These are phyloP conservation scores for Mimosa bimucronata DNA, from an alignment of 306 rosid species.

Conservation along the genomic window DNA sequence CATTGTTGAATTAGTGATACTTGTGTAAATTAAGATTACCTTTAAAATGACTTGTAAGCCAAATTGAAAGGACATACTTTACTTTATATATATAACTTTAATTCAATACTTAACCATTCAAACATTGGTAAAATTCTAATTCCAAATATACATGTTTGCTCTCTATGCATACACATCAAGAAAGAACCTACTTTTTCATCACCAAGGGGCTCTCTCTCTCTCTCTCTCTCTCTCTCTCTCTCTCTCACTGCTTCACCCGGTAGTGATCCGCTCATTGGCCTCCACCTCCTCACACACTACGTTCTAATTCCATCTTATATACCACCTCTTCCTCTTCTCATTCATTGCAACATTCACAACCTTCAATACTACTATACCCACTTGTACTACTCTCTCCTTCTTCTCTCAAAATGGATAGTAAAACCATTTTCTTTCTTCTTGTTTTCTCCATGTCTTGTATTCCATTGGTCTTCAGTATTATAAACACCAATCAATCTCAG, in stretches of 20 bases:
- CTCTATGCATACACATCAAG: conserved; percentile 26
- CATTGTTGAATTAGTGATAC: too few species aligned
- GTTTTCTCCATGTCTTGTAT: conserved; percentile 28
- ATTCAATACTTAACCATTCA: too few species aligned
- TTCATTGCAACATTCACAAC: conserved; percentile 39
- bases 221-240: too few species aligned
- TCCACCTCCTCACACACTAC: not conserved
- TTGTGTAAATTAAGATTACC: too few species aligned
- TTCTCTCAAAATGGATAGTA: conserved; percentile 38
- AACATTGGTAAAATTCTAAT: too few species aligned
- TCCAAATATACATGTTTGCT: not conserved
- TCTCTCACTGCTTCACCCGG: conserved; percentile 31
- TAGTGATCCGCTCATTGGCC: conserved; percentile 39
- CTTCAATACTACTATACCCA: not conserved
- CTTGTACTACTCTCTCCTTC: not conserved
- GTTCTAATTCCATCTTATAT: conserved; percentile 40
- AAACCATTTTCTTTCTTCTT: conserved; percentile 35
- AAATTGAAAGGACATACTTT: too few species aligned
- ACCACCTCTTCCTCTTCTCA: conserved; percentile 38
- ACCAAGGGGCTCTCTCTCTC: conserved; percentile 13
- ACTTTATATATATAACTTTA: too few species aligned
- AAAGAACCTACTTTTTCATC: conserved; percentile 40
- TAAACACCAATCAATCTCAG: conserved; percentile 31
- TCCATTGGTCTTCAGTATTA: conserved; percentile 17
- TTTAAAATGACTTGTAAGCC: too few species aligned